Evolutionary conservation across 768 basidiomycete genomes (phyloP), one percentile per base, ranked within the genome.

Genomic region (Trametes elegans): DNA sequence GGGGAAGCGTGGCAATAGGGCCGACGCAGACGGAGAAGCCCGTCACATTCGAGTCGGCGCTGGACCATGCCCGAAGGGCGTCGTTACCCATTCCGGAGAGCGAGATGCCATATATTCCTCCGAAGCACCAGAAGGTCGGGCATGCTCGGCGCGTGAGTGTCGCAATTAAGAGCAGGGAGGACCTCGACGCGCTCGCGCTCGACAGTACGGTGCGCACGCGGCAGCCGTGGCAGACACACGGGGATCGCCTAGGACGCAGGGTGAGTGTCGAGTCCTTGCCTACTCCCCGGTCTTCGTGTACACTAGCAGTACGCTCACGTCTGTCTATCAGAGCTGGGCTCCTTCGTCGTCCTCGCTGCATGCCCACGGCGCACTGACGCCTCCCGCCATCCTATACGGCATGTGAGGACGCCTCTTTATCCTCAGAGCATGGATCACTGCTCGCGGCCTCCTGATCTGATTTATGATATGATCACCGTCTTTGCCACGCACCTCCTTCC

Each of bases 121-220:
- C 67, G 19, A 65, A 63, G 49, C 53, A 70, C 52, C 66, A 70
- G 53, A 65, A 57, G n/a, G 59, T 64, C 2, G 75, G 76, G 5
- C 75, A 77, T 35, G 69, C 72, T 11, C 68, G 71, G 26, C 72
- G 76, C 13, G 66, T 76, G 56, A 77, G 71, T 53, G 70, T 76
- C 53, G 55, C 65, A 36, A 52, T 74, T 62, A 73, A 70, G 63
- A 71, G 70, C 58, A 65, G 57, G 56, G 66, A 65, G 35, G 63
- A 65, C 32, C 31, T 57, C 7, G 66, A 65, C 36, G 62, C 61
- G 39, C 52, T 59, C 41, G 62, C 49, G 39, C 49, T 65, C 19
- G 57, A 59, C 52, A 59, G 52, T 26, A 50, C 19, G 38, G 34
- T 49, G 19, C 52, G 24, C 38, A 35, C 31, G 26, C 28, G 61